Percentiles rank a stretch among this genome's conserved stretches.
phyloP scores from a whole-genome alignment of 352 stramenopile species.

The Pythium aphanidermatum region DNA sequence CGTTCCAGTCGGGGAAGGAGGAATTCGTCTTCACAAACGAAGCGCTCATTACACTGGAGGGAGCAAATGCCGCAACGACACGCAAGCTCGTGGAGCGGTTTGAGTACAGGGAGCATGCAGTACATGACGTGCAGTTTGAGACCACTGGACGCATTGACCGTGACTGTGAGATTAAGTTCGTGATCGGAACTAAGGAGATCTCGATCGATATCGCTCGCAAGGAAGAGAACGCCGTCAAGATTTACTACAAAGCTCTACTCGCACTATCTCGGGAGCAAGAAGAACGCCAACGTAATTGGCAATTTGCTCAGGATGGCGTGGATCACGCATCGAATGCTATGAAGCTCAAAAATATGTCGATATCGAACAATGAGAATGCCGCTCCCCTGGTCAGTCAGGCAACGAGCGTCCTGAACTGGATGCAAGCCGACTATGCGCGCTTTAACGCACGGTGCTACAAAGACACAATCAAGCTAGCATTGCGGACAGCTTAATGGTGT shows the following conservation, averaged over 20 bases:
- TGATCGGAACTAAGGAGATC: slow-evolving; percentile 28
- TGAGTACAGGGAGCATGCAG: slow-evolving; percentile 31
- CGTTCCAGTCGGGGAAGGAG: slow-evolving; percentile 49
- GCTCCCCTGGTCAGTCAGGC: slow-evolving; percentile 1
- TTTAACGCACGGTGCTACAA: slow-evolving; percentile 12
- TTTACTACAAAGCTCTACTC: slow-evolving; percentile 46
- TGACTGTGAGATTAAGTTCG: slow-evolving; percentile 65
- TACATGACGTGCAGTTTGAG: slow-evolving; percentile 38
- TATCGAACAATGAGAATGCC: background rate
- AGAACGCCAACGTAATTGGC: slow-evolving; percentile 25
- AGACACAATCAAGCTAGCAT: slow-evolving; percentile 1
- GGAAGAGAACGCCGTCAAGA: slow-evolving; percentile 37
- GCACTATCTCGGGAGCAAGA: slow-evolving; percentile 37
- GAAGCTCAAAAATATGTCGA: slow-evolving; percentile 18
- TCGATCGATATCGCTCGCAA: slow-evolving; percentile 51
- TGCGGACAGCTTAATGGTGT: background rate
- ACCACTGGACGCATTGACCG: slow-evolving; percentile 47
- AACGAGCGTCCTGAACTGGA: slow-evolving; percentile 3
- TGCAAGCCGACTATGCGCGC: slow-evolving; percentile 9
- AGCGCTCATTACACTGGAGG: slow-evolving; percentile 33
- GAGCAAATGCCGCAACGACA: slow-evolving; percentile 38
- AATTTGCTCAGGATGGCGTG: slow-evolving; percentile 26
- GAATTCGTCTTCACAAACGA: slow-evolving; percentile 63
- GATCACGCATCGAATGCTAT: slow-evolving; percentile 25
- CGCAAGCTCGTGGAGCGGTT: slow-evolving; percentile 33